Evolutionary conservation across 805 yeast species (phyloP).

Genomic region (Tetrapisispora taiwanensis): DNA sequence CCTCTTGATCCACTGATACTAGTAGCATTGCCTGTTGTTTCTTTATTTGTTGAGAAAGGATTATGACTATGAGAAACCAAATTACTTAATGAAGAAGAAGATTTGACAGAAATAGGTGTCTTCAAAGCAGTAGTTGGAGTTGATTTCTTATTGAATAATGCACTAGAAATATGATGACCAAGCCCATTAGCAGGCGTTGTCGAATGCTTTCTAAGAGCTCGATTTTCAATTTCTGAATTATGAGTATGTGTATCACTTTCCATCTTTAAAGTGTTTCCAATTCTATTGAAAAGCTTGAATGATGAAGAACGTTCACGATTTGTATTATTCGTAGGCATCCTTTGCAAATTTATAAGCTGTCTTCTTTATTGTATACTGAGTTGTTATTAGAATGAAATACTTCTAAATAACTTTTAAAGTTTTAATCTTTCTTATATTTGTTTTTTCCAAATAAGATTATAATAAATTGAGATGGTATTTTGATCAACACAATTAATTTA

Average conservation of each 20-base stretch:
- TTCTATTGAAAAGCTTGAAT: neutral
- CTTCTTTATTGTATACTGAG: too few relatives aligned
- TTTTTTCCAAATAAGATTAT: too few relatives aligned
- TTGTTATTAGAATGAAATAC: too few relatives aligned
- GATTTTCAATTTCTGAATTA: neutral
- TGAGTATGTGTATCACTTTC: neutral
- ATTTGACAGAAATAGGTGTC: constrained; percentile 10
- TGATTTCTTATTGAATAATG: constrained; percentile 15
- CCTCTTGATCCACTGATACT: constrained; percentile 22
- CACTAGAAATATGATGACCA: constrained; percentile 16
- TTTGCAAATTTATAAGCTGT: neutral
- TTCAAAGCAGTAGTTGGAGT: constrained; percentile 6
- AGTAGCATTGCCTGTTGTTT: constrained; percentile 15
- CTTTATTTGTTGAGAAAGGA: constrained; percentile 25
- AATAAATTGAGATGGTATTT: too few relatives aligned
- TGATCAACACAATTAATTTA: too few relatives aligned
- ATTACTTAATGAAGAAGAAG: constrained; percentile 20
- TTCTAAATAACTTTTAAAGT: too few relatives aligned
- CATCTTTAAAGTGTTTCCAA: neutral
- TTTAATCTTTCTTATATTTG: too few relatives aligned
- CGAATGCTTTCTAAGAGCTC: neutral
- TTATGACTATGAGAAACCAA: constrained; percentile 23
- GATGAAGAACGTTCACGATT: constrained; percentile 1
- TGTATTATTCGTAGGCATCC: neutral
- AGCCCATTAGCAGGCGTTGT: constrained; percentile 1